Percentiles rank a stretch among this genome's conserved stretches.
phyloP scores from a whole-genome alignment of 176 grass and related monocot genomes.

The Zoysia japonica region DNA sequence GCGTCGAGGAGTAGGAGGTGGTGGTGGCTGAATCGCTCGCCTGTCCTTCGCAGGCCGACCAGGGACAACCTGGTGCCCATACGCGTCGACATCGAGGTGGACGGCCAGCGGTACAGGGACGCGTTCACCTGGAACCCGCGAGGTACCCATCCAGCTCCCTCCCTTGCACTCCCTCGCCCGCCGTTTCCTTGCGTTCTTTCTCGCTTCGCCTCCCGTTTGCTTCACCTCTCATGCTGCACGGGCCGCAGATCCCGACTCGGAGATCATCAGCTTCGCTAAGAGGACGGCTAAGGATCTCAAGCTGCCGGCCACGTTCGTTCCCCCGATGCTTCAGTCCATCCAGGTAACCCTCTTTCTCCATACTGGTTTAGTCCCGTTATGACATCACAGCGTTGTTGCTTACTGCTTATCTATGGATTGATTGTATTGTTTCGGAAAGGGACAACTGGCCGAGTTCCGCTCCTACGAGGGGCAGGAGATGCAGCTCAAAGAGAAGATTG shows the following conservation, averaged over 20 bases:
- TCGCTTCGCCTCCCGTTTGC: not conserved
- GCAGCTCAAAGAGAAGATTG: conserved; percentile 90
- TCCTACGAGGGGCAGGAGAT: conserved; percentile 96
- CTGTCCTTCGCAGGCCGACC: conserved; percentile 58
- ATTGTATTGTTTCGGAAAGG: conserved; percentile 24
- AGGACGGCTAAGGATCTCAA: conserved; percentile 93
- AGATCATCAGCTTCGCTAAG: conserved; percentile 79
- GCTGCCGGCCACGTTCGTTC: conserved; percentile 64
- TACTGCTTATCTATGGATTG: not conserved
- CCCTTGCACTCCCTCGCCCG: not conserved
- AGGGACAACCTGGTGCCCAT: conserved; percentile 85
- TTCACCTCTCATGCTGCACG: not conserved
- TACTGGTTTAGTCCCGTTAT: not conserved
- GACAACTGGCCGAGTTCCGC: conserved; percentile 82
- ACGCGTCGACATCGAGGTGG: conserved; percentile 79
- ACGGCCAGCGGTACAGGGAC: conserved; percentile 83
- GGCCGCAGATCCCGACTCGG: conserved; percentile 80
- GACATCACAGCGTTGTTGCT: not conserved
- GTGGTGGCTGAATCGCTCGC: conserved; percentile 14
- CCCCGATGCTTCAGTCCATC: conserved; percentile 91
- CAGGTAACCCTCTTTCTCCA: conserved; percentile 43
- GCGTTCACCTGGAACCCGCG: conserved; percentile 91
- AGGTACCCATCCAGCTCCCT: conserved; percentile 36
- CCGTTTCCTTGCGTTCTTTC: no score
- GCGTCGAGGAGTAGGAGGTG: not conserved